Base-by-base conservation (phyloP, 2,329 filamentous ascomycete species). In the Coniochaeta hoffmannii region DNA sequence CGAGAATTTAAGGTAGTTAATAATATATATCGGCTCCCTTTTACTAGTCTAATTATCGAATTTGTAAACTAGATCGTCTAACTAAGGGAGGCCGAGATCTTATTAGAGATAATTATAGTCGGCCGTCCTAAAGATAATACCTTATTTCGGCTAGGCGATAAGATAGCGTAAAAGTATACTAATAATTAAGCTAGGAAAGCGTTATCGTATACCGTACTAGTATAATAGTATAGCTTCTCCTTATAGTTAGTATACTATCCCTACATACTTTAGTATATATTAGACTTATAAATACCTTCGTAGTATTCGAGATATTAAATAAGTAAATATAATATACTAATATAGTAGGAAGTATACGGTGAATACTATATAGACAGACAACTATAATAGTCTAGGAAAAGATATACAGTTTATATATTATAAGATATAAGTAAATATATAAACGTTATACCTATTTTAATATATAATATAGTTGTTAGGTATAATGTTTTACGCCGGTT, bases 181-280 rank as follows among this genome's bases (percentile, higher is more conserved):
- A 4, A 87, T 69, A 0, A 69, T 61, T 0, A n/a, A n/a, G n/a
- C n/a, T n/a, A 79, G 64, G 0, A 79, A 81, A 3, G 71, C 65
- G 0, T 66, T 54, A 11, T 76, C 66, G 3, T 66, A 67, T 34
- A 86, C 80, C 0, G 68, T 74, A 22, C 79, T 77, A 12, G 78
- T 74, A 11, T 76, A 73, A 58, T 91, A 90, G 32, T 80, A 83
- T 0, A 85, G 68, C 4, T 70, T 74, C 53, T 89, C 84, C 58
- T 88, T 86, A 64, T 78, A 82, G 4, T 73, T 77, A 0, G 88
- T 92, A 55, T 81, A 85, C 0, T 72, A 71, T 0, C 89, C 88
- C 2, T 92, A 74, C 24, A 85, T 69, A 7, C 74, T 78, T 1
- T 75, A 73, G 41, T 77, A 67, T 65, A 82, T 75, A 30, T 81